Percentiles rank a stretch among this genome's conserved stretches.
These are phyloP conservation scores for Cordyceps javanica DNA, from an alignment of 2,329 filamentous ascomycete species.

Conservation along the genomic window DNA sequence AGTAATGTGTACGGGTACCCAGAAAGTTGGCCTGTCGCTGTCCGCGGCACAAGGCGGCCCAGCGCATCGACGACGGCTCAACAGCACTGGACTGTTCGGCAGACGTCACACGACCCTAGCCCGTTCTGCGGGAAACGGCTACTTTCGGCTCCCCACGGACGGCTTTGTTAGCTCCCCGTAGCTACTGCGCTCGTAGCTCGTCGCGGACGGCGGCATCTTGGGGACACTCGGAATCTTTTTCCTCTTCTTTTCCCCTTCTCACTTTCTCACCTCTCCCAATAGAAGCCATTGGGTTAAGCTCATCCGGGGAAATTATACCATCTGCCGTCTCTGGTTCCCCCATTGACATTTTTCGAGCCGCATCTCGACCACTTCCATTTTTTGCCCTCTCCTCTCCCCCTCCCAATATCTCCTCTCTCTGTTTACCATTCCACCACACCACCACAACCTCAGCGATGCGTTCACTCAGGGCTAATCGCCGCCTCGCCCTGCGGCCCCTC, in stretches of 20 bases:
- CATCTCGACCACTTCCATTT: neutral
- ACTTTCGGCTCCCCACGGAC: constrained; percentile 29
- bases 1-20: too few species aligned
- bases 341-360: neutral
- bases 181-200: neutral
- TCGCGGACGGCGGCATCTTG: neutral
- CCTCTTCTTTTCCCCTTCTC: neutral
- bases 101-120: constrained; percentile 1
- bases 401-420: neutral
- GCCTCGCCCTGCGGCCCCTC: constrained; percentile 40
- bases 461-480: constrained; percentile 46
- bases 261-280: constrained; percentile 10
- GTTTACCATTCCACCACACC: too few species aligned
- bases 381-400: neutral
- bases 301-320: neutral
- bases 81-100: neutral
- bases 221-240: neutral
- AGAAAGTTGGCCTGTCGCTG: neutral
- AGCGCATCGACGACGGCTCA: neutral
- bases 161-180: constrained; percentile 6
- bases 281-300: constrained; percentile 1
- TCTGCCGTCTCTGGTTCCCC: neutral
- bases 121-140: constrained; percentile 17
- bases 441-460: constrained; percentile 39
- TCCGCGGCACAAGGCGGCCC: constrained; percentile 8